Conservation (phyloP, 2,329 filamentous ascomycete species). For the Pseudocercospora cruenta region DNA sequence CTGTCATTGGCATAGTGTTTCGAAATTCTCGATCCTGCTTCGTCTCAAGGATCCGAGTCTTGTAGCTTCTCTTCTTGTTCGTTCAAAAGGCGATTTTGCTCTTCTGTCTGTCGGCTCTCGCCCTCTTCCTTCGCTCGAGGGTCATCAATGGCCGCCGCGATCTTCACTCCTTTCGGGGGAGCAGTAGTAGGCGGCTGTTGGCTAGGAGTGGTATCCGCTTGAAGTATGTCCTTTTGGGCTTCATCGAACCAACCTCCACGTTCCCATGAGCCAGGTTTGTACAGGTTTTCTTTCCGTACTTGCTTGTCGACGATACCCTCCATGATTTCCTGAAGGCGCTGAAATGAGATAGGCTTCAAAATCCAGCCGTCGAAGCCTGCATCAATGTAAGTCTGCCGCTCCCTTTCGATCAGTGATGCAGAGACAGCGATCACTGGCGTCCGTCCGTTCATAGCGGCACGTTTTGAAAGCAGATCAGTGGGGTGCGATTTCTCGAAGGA, state of each 20-base stretch:
- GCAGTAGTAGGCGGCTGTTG: conserved; percentile 25
- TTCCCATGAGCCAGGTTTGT: conserved; percentile 76
- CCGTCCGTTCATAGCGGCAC: conserved; percentile 64
- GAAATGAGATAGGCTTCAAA: conserved; percentile 83
- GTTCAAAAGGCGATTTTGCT: conserved; percentile 37
- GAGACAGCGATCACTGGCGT: conserved; percentile 87
- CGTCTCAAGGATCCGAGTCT: conserved; percentile 32
- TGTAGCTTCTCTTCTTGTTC: conserved; percentile 30
- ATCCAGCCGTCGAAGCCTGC: conserved; percentile 91
- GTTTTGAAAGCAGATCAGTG: conserved; percentile 58
- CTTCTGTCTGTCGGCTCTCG: conserved; percentile 36
- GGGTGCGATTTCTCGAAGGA: conserved; percentile 65
- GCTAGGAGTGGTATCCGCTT: conserved; percentile 43
- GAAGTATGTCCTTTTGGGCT: conserved; percentile 42
- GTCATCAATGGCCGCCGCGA: conserved; percentile 39
- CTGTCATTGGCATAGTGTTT: background rate
- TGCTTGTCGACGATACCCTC: conserved; percentile 67
- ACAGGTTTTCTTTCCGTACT: conserved; percentile 65
- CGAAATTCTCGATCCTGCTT: background rate
- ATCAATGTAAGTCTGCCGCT: conserved; percentile 70
- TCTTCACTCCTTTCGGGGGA: conserved; percentile 35
- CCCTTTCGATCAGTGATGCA: conserved; percentile 74
- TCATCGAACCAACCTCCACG: conserved; percentile 78
- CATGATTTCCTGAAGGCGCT: conserved; percentile 70
- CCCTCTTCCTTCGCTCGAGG: conserved; percentile 40